Conservation (phyloP, 768 basidiomycete species). For the Cyclocybe aegerita region DNA sequence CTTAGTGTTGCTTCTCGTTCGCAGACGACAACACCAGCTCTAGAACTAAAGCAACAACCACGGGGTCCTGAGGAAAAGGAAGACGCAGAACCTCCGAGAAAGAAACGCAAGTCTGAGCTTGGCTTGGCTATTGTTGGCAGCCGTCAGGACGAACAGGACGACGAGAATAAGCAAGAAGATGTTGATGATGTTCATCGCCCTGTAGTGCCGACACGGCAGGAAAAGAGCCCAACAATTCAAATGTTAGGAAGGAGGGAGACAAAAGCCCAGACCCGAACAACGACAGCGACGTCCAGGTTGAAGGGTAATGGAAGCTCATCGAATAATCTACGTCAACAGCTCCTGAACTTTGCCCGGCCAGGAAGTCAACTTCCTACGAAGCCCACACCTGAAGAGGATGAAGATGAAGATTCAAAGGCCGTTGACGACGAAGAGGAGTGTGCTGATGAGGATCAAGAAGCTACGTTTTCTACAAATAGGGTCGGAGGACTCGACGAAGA, state of each 20-base stretch:
- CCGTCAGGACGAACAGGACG: no score
- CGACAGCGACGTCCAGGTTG: background rate
- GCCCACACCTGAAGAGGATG: slow-evolving; percentile 17
- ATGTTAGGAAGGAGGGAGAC: background rate
- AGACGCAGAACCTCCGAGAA: slow-evolving; percentile 26
- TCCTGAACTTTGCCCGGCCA: slow-evolving; percentile 54
- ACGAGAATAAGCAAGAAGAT: no score
- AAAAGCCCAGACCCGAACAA: background rate
- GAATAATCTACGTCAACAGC: slow-evolving; percentile 41
- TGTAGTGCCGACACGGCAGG: background rate
- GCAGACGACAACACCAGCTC: background rate
- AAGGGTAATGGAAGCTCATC: slow-evolving; percentile 9
- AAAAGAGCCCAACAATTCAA: background rate
- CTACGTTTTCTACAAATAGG: background rate
- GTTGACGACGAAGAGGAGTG: slow-evolving; percentile 16
- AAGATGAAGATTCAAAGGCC: slow-evolving; percentile 16
- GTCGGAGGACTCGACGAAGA: slow-evolving; percentile 2
- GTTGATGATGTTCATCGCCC: no score
- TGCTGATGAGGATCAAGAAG: slow-evolving; percentile 22
- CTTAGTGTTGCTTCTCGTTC: slow-evolving; percentile 22
- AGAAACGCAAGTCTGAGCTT: slow-evolving; percentile 30
- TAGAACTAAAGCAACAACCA: background rate
- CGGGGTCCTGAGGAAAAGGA: background rate
- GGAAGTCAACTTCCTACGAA: slow-evolving; percentile 35
- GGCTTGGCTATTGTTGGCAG: background rate